phyloP scores from a whole-genome alignment of 208 protist species.

The Crithidia bombi region DNA sequence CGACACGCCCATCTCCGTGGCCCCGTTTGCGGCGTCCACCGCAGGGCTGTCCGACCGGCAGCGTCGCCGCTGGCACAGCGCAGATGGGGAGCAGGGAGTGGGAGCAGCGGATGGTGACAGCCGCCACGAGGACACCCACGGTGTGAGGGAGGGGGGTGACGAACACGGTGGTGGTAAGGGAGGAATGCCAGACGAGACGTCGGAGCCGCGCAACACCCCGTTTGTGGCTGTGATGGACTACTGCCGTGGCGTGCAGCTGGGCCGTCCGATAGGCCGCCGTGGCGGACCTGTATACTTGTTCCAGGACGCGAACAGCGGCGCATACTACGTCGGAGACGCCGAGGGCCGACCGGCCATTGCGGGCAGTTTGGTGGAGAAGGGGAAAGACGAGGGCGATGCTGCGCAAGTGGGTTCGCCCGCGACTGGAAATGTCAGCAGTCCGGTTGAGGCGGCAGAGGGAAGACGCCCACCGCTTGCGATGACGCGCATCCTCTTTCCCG shows the following conservation, averaged over 20 bases:
- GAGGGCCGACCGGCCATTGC: constrained; percentile 10
- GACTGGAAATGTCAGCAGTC: background rate
- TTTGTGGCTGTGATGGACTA: constrained; percentile 72
- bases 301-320: constrained; percentile 25
- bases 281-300: constrained; percentile 51
- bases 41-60: background rate
- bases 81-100: background rate
- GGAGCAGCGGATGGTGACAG: too few species aligned
- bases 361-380: too few species aligned
- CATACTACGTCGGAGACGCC: constrained; percentile 44
- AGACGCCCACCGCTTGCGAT: constrained; percentile 36
- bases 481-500: constrained; percentile 56
- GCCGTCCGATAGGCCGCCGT: constrained; percentile 45
- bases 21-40: constrained; percentile 4
- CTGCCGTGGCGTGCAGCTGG: constrained; percentile 67
- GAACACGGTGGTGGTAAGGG: background rate
- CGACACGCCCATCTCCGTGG: constrained; percentile 22
- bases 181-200: background rate
- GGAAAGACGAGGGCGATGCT: constrained; percentile 1
- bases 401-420: too few species aligned
- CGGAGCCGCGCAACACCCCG: constrained; percentile 20
- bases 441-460: constrained; percentile 1
- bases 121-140: background rate
- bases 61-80: background rate
- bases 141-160: background rate